Base-by-base conservation (phyloP, 768 basidiomycete genomes). In the Guyanaporus albipodus region DNA sequence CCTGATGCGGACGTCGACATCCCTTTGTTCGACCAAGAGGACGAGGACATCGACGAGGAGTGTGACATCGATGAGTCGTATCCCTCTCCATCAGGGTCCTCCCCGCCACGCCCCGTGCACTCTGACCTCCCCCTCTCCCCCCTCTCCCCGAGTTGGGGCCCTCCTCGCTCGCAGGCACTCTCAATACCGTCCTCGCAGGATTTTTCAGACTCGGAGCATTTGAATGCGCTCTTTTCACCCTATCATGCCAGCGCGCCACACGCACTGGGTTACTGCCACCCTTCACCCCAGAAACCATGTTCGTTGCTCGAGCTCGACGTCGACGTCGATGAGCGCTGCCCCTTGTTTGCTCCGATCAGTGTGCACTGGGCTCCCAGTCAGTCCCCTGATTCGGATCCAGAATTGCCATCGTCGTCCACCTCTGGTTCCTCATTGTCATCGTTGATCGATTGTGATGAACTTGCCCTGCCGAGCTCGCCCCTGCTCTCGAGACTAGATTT, bases 141-240 rank as follows among this genome's bases (percentile, higher is more conserved):
- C 4, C 54, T 70, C 24, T 70, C 69, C 14, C 70, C 69, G 37
- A 60, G 57, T 24, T 68, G 65, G 69, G 57, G 53, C 17, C 38
- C 58, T 6, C 42, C 57, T 2, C 37, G 48, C 32, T 36, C 59
- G 1, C 48, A 39, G 14, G 39, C 39, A 2, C 46, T 56, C n/a
- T 43, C 53, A 5, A 45, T 59, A 33, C 35, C 49, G 6, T 46
- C 54, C 8, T 18, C 55, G 26, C 49, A 53, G 4, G 59, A 61
- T 23, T 54, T 54, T n/a, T 34, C 50, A 22, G 52, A 51, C 22
- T 31, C 52, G 9, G 58, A 59, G 23, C 50, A 45, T 18, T 23
- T 46, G 46, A 31, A 62, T 15, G 35, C 48, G 8, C 56, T 54
- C 24, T 64, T 55, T 54, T 57, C 53, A 21, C 51, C 43, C 2